Evolutionary conservation across 2,329 filamentous ascomycete species (phyloP).

Genomic region (Talaromyces sp.): DNA sequence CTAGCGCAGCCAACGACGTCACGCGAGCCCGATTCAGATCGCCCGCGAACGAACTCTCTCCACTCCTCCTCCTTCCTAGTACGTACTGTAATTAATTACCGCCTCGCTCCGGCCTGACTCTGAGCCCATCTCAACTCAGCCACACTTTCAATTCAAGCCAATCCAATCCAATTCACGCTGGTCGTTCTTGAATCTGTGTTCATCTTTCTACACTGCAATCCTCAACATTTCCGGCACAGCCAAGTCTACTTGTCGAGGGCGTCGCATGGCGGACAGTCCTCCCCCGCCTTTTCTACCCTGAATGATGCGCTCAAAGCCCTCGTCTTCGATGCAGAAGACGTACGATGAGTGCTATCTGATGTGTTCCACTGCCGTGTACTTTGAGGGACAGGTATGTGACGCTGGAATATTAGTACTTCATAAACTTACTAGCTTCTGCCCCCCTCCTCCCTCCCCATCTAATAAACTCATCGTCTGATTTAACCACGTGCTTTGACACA

Average conservation of each 20-base stretch:
- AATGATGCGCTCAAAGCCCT: constrained; percentile 53
- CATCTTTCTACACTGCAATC: no score
- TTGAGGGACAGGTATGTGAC: constrained; percentile 72
- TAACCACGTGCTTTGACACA: constrained; percentile 29
- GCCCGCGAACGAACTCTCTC: neutral
- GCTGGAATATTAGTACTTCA: no score
- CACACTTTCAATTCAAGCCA: neutral
- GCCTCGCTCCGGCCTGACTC: neutral
- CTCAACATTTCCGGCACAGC: neutral
- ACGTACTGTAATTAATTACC: no score
- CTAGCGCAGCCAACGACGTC: constrained; percentile 24
- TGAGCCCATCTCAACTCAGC: neutral
- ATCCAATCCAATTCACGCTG: neutral
- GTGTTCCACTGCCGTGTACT: constrained; percentile 93
- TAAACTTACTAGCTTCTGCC: no score
- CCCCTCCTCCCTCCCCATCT: neutral
- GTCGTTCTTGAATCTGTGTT: no score
- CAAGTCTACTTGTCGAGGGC: neutral
- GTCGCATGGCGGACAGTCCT: constrained; percentile 18
- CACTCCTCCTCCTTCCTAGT: no score
- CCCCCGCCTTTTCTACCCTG: constrained; percentile 14
- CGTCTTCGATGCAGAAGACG: constrained; percentile 83
- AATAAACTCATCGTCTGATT: neutral
- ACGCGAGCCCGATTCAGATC: constrained; percentile 21
- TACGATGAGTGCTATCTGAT: constrained; percentile 95